Conservation (phyloP, 2,329 filamentous ascomycete species). For the Nigrograna mackinnonii region DNA sequence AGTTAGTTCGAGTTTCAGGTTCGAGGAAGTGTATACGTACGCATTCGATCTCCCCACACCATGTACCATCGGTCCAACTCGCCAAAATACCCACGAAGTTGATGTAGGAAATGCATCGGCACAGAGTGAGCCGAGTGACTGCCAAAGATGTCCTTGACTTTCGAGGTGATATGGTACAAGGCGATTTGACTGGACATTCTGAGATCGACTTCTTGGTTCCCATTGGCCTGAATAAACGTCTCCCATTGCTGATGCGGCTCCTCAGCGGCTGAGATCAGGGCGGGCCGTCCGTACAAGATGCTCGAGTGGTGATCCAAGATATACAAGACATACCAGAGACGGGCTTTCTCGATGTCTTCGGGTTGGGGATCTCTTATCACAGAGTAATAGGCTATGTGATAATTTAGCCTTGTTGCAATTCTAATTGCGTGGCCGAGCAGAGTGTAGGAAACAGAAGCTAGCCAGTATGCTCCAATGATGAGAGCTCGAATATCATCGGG, state of each 20-base stretch:
- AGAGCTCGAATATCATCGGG: not conserved
- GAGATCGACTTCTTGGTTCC: not conserved
- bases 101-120: not conserved
- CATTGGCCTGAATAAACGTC: not conserved
- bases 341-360: not conserved
- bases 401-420: not conserved
- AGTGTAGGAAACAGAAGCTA: not conserved
- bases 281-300: not conserved
- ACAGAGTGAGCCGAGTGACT: not conserved
- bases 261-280: not conserved
- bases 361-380: not conserved
- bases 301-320: not conserved
- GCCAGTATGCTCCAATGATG: not conserved
- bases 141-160: not conserved
- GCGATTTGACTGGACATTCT: not conserved
- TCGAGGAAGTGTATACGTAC: not conserved
- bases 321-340: not conserved
- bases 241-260: not conserved
- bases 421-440: not conserved
- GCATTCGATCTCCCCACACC: not conserved
- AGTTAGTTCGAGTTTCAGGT: not conserved
- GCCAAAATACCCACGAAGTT: not conserved
- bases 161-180: not conserved
- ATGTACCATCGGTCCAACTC: not conserved
- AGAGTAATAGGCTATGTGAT: not conserved